Evolutionary conservation across 805 yeast genomes (phyloP).

Genomic region (Candida caryicola): DNA sequence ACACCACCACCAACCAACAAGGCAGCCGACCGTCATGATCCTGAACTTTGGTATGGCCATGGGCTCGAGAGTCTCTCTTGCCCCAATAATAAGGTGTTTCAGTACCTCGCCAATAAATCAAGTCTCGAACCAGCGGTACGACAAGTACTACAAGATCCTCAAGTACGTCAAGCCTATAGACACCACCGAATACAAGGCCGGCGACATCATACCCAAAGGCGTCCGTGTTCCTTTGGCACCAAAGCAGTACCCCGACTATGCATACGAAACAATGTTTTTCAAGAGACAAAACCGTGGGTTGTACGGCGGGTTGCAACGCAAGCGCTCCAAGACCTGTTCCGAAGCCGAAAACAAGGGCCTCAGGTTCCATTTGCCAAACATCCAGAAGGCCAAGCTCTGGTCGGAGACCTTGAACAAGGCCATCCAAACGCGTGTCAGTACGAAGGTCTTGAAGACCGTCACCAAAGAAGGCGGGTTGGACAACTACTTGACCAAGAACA

Average conservation of each 20-base stretch:
- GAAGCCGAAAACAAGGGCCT: conserved; percentile 73
- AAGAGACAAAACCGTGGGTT: conserved; percentile 86
- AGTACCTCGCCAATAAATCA: conserved; percentile 5
- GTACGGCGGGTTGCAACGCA: conserved; percentile 83
- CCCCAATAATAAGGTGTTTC: conserved; percentile 4
- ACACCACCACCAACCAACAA: neutral
- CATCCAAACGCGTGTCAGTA: conserved; percentile 61
- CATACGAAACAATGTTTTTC: conserved; percentile 72
- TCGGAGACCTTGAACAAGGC: conserved; percentile 68
- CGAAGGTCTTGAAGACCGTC: conserved; percentile 82
- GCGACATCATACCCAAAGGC: conserved; percentile 31
- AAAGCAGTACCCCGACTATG: conserved; percentile 33
- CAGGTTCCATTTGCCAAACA: conserved; percentile 79
- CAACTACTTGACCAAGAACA: conserved; percentile 80
- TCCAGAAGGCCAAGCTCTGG: conserved; percentile 74
- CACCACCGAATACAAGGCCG: conserved; percentile 33
- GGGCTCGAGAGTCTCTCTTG: neutral
- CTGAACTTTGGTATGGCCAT: neutral
- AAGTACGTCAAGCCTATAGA: conserved; percentile 39
- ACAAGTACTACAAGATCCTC: conserved; percentile 40
- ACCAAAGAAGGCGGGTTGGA: conserved; percentile 95
- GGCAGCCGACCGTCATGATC: neutral
- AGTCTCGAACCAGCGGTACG: conserved; percentile 13
- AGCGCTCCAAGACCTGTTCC: conserved; percentile 73
- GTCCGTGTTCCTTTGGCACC: conserved; percentile 22